Conservation (phyloP, 768 basidiomycete genomes). For the Lentinula edodes region DNA sequence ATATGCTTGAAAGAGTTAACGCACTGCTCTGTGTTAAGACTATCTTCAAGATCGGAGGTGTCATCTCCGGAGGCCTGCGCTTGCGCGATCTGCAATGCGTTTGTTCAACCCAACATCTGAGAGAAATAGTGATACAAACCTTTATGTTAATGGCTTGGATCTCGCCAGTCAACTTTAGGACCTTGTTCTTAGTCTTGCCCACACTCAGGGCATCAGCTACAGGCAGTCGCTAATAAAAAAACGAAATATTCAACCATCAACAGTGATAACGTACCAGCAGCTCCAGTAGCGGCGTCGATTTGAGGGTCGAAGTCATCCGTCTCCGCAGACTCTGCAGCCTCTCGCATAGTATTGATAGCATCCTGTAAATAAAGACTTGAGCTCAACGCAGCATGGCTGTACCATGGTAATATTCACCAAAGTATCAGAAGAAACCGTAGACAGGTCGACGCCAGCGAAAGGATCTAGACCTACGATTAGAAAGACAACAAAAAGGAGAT, state of each 20-base stretch:
- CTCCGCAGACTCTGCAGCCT: conserved; percentile 32
- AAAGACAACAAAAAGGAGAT: background rate
- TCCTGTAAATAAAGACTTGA: background rate
- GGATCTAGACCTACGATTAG: conserved; percentile 12
- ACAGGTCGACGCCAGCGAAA: conserved; percentile 26
- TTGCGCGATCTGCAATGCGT: conserved; percentile 22
- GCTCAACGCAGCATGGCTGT: background rate
- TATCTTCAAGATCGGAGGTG: conserved; percentile 21
- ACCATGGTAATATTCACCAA: conserved; percentile 5
- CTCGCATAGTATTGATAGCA: conserved; percentile 23
- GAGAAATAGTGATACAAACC: conserved; percentile 11
- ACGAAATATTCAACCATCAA: too few species aligned
- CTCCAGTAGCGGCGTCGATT: conserved; percentile 28
- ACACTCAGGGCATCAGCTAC: conserved; percentile 27
- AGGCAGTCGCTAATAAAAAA: background rate
- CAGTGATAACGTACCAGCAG: conserved; percentile 9
- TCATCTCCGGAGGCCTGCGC: conserved; percentile 25
- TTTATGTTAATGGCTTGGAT: conserved; percentile 29
- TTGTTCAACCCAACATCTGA: background rate
- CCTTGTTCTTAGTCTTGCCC: conserved; percentile 42
- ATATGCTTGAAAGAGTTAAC: background rate
- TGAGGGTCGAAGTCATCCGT: conserved; percentile 30
- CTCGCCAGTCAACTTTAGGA: conserved; percentile 34
- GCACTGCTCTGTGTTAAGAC: conserved; percentile 23
- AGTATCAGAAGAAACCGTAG: conserved; percentile 23